Evolutionary conservation across 164 flowering plant genomes (phyloP).

Genomic region (Saururus chinensis): DNA sequence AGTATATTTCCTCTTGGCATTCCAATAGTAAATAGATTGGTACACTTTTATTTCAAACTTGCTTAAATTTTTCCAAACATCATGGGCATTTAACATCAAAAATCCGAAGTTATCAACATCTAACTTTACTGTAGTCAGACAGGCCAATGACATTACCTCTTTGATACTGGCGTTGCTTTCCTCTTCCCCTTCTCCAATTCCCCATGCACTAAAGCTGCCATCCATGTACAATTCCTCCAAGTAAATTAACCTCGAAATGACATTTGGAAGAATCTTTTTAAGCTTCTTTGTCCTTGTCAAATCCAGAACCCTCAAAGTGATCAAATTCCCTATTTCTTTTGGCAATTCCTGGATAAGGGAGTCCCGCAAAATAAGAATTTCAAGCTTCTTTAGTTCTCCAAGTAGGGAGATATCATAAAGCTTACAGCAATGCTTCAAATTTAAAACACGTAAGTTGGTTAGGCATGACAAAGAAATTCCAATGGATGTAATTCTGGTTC

Average conservation of each 20-base stretch:
- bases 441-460: neutral
- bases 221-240: slow-evolving; percentile 3
- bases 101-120: no score
- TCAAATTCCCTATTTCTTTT: neutral
- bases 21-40: no score
- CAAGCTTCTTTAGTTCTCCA: neutral
- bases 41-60: no score
- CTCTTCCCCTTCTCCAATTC: neutral
- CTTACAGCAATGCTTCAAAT: neutral
- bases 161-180: no score
- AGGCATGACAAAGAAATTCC: neutral
- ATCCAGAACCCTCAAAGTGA: neutral
- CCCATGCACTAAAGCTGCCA: slow-evolving; percentile 1
- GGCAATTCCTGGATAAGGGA: neutral
- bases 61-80: no score
- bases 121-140: no score
- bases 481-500: neutral
- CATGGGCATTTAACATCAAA: no score
- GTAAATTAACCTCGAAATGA: neutral
- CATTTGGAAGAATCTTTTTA: neutral
- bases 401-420: neutral
- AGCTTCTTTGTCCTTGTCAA: neutral
- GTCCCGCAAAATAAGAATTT: neutral
- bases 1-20: no score
- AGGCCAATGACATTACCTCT: no score